Base-by-base conservation (phyloP, 2,329 filamentous ascomycete species). In the Seiridium unicorne region DNA sequence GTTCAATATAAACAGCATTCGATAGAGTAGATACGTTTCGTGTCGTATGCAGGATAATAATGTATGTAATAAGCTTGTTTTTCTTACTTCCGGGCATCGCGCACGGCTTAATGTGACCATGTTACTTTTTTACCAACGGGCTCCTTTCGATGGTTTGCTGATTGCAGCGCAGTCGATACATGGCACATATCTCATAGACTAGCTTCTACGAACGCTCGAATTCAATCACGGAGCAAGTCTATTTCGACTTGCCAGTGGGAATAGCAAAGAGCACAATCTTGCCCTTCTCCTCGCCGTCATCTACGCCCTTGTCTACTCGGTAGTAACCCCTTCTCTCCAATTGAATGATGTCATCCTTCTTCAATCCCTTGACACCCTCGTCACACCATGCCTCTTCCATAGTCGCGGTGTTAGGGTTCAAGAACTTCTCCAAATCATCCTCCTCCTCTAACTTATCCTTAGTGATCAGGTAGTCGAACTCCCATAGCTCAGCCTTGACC, bases 401-500 rank as follows among this genome's bases (percentile, higher is more conserved):
- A 60, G 85, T 88, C 70, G 91, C 88, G 0, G 92, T 96, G 58
- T 87, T 80, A 32, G 87, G 84, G 73, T 89, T 96, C 62, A 98
- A 75, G 73, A 89, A 95, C 66, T 96, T 88, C 75, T 96, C 92
- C 13, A 96, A 81, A 54, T 89, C 84, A 69, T 97, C 94, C 2
- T 95, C 90, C 73, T 95, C 90, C 74, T 93, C 91, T 35, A 98
- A 83, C 72, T 95, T 93, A 73, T 98, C 94, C 83, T 97, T 98
- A 62, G 90, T 96, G 72, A 98, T 90, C 54, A 98, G 84, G 78
- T 96, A 94, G 77, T 97, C 94, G 73, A 97, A 98, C 67, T 97
- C 93, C 77, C 93, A 94, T 9, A 97, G 84, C 76, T 97, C 91
- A 31, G 95, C 88, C 6, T 89, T 87, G 11, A 96, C 82, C 0